Evolutionary conservation across 352 stramenopile species (phyloP).

Genomic region (Globisporangium paroecandrum): DNA sequence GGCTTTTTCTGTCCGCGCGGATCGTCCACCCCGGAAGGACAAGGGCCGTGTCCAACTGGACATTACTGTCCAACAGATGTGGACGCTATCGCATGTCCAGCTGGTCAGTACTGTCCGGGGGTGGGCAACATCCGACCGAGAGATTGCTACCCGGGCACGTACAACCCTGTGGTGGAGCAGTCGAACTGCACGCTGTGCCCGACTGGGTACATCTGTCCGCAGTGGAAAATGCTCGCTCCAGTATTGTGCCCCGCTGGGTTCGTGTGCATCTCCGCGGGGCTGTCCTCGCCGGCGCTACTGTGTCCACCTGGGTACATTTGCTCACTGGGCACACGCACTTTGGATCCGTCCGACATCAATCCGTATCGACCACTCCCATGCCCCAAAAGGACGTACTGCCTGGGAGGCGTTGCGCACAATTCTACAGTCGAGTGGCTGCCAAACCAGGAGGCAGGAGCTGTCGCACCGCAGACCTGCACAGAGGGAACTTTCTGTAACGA

Average conservation of each 20-base stretch:
- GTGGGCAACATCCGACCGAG: constrained; percentile 91
- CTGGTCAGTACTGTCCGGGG: constrained; percentile 93
- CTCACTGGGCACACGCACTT: constrained; percentile 86
- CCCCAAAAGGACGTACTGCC: constrained; percentile 91
- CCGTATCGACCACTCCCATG: constrained; percentile 85
- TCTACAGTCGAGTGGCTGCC: constrained; percentile 91
- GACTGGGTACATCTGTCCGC: constrained; percentile 92
- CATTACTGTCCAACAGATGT: constrained; percentile 93
- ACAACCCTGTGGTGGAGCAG: constrained; percentile 75
- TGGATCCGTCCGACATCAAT: constrained; percentile 83
- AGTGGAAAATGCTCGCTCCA: constrained; percentile 68
- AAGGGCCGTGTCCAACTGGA: constrained; percentile 92
- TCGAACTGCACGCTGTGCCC: constrained; percentile 94
- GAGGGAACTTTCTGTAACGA: constrained; percentile 95
- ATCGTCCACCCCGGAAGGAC: constrained; percentile 89
- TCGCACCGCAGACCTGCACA: constrained; percentile 90
- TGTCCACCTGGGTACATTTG: constrained; percentile 96
- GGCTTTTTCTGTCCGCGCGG: constrained; percentile 96
- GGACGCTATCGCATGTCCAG: constrained; percentile 89
- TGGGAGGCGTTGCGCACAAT: constrained; percentile 93
- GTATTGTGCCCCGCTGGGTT: constrained; percentile 92
- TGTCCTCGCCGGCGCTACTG: constrained; percentile 88
- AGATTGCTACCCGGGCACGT: constrained; percentile 94
- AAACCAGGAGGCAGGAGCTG: constrained; percentile 68
- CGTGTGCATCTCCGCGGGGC: constrained; percentile 91